Conservation (phyloP, 2,329 filamentous ascomycete genomes). For the Zarea fungicola region DNA sequence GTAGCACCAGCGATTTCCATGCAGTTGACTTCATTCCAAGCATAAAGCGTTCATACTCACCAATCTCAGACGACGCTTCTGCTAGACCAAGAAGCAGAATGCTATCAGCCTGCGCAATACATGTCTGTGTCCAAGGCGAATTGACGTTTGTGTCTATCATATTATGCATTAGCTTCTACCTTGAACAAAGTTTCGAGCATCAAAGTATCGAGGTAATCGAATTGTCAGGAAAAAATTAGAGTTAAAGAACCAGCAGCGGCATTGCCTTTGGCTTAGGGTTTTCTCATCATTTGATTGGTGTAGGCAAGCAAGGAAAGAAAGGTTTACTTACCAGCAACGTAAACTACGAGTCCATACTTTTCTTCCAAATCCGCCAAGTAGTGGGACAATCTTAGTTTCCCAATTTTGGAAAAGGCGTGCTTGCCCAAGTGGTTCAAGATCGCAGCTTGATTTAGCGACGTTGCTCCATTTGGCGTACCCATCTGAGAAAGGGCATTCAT, state of each 20-base stretch:
- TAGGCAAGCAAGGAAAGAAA: constrained; percentile 5
- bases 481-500: constrained; percentile 87
- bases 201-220: neutral
- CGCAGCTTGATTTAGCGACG: constrained; percentile 85
- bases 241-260: constrained; percentile 54
- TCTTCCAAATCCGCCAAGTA: constrained; percentile 96
- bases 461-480: constrained; percentile 82
- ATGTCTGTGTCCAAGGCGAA: constrained; percentile 96
- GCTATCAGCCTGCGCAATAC: constrained; percentile 93
- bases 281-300: constrained; percentile 46
- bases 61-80: constrained; percentile 82
- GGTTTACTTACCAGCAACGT: constrained; percentile 66
- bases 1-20: constrained; percentile 81
- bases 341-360: constrained; percentile 91
- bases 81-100: constrained; percentile 89
- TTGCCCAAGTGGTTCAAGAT: constrained; percentile 93
- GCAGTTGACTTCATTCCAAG: constrained; percentile 97
- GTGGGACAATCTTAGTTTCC: constrained; percentile 89
- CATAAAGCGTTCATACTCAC: constrained; percentile 94
- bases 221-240: constrained; percentile 66
- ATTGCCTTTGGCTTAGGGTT: constrained; percentile 43
- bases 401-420: constrained; percentile 96
- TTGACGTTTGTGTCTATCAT: constrained; percentile 86
- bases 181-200: neutral
- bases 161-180: constrained; percentile 4